Conservation (phyloP, 768 basidiomycete genomes). For the Amanita rubescens region DNA sequence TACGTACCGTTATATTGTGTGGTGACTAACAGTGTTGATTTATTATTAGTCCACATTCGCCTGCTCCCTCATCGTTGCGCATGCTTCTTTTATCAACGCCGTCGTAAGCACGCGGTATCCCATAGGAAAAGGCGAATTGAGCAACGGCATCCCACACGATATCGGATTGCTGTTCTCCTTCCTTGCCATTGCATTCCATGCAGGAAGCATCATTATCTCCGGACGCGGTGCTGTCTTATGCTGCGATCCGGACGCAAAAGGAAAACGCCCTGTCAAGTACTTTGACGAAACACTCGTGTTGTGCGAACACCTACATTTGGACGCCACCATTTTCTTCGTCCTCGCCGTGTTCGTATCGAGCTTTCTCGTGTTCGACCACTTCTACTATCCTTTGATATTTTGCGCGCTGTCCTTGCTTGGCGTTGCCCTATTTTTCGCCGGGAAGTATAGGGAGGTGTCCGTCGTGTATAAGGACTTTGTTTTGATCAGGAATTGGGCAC, state of each 20-base stretch:
- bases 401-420: neutral
- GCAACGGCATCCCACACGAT: neutral
- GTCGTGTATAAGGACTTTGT: neutral
- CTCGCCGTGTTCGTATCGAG: neutral
- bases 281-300: neutral
- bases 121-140: neutral
- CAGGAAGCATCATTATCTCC: conserved; percentile 3
- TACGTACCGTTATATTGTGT: neutral
- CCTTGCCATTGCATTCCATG: conserved; percentile 1
- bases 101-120: neutral
- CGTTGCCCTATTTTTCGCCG: neutral
- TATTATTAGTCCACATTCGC: neutral
- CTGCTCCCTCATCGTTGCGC: neutral
- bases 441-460: conserved; percentile 1
- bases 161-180: neutral
- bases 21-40: neutral
- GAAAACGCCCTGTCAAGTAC: neutral
- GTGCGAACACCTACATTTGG: neutral
- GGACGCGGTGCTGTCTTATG: neutral
- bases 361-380: neutral
- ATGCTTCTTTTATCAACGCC: neutral
- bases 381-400: neutral
- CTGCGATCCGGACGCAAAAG: neutral
- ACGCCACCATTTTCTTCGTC: neutral
- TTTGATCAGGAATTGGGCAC: neutral